phyloP scores from a whole-genome alignment of 1,284 basidiomycete genomes.

The Irpex sp. region DNA sequence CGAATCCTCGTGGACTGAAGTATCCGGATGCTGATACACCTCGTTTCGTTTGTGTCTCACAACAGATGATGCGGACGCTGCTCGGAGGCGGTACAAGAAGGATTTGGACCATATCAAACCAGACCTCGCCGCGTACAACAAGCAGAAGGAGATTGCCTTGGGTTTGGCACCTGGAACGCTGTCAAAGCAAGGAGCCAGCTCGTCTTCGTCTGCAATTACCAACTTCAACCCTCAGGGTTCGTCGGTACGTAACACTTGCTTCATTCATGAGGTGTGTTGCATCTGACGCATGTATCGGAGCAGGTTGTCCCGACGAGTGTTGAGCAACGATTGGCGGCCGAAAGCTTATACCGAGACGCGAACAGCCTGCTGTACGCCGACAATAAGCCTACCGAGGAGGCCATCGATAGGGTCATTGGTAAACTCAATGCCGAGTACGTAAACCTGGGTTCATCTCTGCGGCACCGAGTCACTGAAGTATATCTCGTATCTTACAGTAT shows the following conservation, averaged over 20 bases:
- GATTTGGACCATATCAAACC: conserved; percentile 86
- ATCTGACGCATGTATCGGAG: background rate
- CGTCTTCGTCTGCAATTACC: conserved; percentile 38
- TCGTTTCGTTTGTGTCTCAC: conserved; percentile 1
- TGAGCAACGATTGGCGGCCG: conserved; percentile 67
- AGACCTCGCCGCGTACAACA: conserved; percentile 80
- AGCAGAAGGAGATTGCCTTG: conserved; percentile 82
- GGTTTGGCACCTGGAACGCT: conserved; percentile 67
- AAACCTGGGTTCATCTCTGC: background rate
- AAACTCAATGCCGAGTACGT: conserved; percentile 95
- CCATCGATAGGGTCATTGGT: conserved; percentile 86
- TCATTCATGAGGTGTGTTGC: background rate
- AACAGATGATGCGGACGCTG: conserved; percentile 86
- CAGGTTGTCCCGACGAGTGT: conserved; percentile 53
- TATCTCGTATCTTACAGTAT: conserved; percentile 44
- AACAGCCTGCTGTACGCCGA: conserved; percentile 92
- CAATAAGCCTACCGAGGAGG: conserved; percentile 91
- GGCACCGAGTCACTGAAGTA: background rate
- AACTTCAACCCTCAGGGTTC: conserved; percentile 49
- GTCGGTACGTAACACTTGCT: conserved; percentile 27
- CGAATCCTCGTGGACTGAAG: background rate
- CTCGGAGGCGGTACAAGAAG: conserved; percentile 88
- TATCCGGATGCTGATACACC: conserved; percentile 3
- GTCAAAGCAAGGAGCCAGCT: conserved; percentile 37
- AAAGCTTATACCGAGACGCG: conserved; percentile 85